Conservation (phyloP, 2,329 filamentous ascomycete species). For the Fusarium sp. region DNA sequence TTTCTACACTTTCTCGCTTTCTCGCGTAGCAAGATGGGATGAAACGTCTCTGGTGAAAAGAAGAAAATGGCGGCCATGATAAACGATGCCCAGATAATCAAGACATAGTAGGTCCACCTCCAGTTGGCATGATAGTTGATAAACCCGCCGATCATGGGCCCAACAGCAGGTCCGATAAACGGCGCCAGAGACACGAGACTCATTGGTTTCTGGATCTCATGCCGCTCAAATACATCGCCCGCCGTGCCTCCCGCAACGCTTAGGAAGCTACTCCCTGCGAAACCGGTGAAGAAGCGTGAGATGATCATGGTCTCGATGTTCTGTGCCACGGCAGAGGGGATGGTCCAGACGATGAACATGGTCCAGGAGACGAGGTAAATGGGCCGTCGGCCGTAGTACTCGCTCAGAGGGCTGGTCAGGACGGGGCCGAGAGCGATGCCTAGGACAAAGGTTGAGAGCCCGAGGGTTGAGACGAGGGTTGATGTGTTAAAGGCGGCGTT, state of each 20-base stretch:
- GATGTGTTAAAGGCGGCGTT: slow-evolving; percentile 27
- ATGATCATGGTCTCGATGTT: slow-evolving; percentile 81
- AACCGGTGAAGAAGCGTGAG: slow-evolving; percentile 76
- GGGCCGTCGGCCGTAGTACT: slow-evolving; percentile 77
- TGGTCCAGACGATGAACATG: slow-evolving; percentile 78
- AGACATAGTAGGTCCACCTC: slow-evolving; percentile 39
- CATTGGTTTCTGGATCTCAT: slow-evolving; percentile 37
- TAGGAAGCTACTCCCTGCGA: slow-evolving; percentile 61
- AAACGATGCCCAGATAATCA: slow-evolving; percentile 30
- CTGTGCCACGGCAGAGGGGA: slow-evolving; percentile 77
- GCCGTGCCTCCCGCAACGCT: slow-evolving; percentile 37
- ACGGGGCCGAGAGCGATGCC: slow-evolving; percentile 69
- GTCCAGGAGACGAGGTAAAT: slow-evolving; percentile 78
- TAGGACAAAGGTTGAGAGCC: slow-evolving; percentile 34
- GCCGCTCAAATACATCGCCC: slow-evolving; percentile 17
- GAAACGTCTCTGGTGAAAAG: slow-evolving; percentile 36
- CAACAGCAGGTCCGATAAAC: slow-evolving; percentile 31
- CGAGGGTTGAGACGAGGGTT: slow-evolving; percentile 12
- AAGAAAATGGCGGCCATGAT: slow-evolving; percentile 20
- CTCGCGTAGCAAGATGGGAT: slow-evolving; percentile 22
- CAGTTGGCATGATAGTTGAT: slow-evolving; percentile 31
- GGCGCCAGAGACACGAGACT: slow-evolving; percentile 31
- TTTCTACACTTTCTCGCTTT: slow-evolving; percentile 27
- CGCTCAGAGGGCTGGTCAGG: slow-evolving; percentile 66
- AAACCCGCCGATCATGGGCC: slow-evolving; percentile 31